Percentiles rank a stretch among this genome's conserved stretches.
phyloP scores from a whole-genome alignment of 2,329 filamentous ascomycete genomes.

The Colletotrichum caudatum region DNA sequence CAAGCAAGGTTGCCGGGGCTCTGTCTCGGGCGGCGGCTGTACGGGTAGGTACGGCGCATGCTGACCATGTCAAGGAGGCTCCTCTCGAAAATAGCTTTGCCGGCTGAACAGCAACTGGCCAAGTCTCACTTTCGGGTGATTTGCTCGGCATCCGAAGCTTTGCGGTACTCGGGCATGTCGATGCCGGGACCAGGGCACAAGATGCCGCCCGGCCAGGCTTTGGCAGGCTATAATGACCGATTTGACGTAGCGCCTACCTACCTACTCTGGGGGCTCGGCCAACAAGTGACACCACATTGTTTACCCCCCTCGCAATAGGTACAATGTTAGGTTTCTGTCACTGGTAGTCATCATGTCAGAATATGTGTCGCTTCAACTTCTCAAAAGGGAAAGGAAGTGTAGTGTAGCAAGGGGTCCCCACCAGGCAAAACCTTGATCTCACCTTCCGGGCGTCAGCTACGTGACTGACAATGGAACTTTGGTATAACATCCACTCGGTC shows the following conservation, averaged over 20 bases:
- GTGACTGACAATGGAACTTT: background rate
- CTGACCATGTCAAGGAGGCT: conserved; percentile 4
- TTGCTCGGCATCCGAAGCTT: too few relatives aligned
- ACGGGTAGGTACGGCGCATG: background rate
- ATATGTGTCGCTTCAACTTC: background rate
- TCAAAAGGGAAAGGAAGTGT: background rate
- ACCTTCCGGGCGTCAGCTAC: background rate
- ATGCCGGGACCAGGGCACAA: background rate
- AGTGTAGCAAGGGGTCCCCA: background rate
- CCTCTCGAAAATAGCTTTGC: background rate
- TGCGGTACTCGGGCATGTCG: background rate
- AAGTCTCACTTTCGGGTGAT: background rate
- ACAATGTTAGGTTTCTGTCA: background rate
- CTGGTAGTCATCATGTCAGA: conserved; percentile 22
- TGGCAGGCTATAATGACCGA: background rate
- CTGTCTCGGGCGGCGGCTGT: conserved; percentile 18
- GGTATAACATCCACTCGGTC: background rate
- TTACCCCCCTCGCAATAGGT: conserved; percentile 11
- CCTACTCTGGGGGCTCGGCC: background rate
- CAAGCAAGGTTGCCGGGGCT: background rate
- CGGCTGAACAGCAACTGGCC: background rate
- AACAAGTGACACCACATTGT: background rate
- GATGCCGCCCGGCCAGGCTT: conserved; percentile 8
- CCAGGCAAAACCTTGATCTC: background rate
- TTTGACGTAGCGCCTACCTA: background rate